Conservation (phyloP, 257 asterid genomes). For the Linaria vulgaris region DNA sequence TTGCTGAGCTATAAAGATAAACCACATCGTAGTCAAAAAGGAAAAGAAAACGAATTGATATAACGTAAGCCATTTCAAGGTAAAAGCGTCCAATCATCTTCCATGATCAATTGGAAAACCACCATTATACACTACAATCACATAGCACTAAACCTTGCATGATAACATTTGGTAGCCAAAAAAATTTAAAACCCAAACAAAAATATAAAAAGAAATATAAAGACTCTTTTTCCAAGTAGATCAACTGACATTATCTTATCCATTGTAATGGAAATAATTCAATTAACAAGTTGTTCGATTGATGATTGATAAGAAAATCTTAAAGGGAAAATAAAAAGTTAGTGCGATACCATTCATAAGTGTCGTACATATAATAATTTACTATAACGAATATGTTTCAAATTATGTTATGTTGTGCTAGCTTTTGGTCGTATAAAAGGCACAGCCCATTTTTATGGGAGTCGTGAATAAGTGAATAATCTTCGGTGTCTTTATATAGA, state of each 20-base stretch:
- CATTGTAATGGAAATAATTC: background rate
- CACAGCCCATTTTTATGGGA: conserved; percentile 1
- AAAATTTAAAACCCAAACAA: conserved; percentile 25
- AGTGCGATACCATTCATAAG: too few species aligned
- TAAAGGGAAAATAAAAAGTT: conserved; percentile 21
- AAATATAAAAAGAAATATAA: conserved; percentile 18
- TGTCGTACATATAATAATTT: too few species aligned
- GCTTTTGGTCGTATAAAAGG: conserved; percentile 31
- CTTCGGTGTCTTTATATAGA: background rate
- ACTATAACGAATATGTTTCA: background rate
- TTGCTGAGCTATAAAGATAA: background rate
- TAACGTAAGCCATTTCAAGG: conserved; percentile 38
- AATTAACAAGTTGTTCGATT: background rate
- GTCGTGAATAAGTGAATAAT: background rate
- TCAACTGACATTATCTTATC: background rate
- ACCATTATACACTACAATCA: conserved; percentile 37
- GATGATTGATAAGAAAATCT: conserved; percentile 30
- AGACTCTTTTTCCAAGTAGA: background rate
- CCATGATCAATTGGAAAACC: conserved; percentile 43
- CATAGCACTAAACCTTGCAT: conserved; percentile 43
- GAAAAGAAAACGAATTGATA: conserved; percentile 26
- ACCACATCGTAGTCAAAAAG: background rate
- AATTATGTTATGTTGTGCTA: background rate
- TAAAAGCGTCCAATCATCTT: conserved; percentile 66
- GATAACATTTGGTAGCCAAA: conserved; percentile 44